Evolutionary conservation across 805 yeast species (phyloP), one percentile per base, ranked within the genome.

Genomic region (Pachysolen tannophilus): DNA sequence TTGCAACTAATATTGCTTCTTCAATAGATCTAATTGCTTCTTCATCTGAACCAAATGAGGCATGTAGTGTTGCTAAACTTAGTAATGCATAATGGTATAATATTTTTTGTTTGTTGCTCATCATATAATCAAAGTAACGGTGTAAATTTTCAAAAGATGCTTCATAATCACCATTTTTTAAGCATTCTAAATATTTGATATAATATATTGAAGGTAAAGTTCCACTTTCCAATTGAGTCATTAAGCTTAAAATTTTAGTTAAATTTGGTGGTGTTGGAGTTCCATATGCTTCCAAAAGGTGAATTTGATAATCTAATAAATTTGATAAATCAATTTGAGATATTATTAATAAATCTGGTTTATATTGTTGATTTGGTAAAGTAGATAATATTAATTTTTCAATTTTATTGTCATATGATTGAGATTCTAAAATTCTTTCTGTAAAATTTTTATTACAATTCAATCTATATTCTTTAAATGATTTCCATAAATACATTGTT

Each of bases 1-100:
- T 63, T 0, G 96, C 96, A 3, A 87, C 86, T 6, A 82, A 66
- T 3, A 86, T 81, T 0, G 96, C 92, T 52, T 87, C 96, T 42
- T 82, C 85, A 7, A 86, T 82, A 1, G 94, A 80, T 43, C 79
- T 67, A 10, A 85, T 52, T 0, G 95, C 94, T 40, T 80, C 80
- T 9, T 67, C 67, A 42, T 71, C 70, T 37, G 78, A 75, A 20
- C 78, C 76, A 51, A 81, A 82, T 34, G 70, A 72, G 16, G 80
- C 78, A 44, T 84, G 86, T 27, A 83, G 57, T 0, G 82, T 65
- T 0, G 92, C 94, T 32, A 81, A 58, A 2, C 82, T 77, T 14
- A 84, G 63, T 21, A 85, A 60, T 1, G 94, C 88, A 52, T 80
- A 79, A 49, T 84, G 94, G 47, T 82, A 84, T 44, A 75, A 76